phyloP scores from a whole-genome alignment of 1,284 basidiomycete species.

The Microbotryum scabiosae region DNA sequence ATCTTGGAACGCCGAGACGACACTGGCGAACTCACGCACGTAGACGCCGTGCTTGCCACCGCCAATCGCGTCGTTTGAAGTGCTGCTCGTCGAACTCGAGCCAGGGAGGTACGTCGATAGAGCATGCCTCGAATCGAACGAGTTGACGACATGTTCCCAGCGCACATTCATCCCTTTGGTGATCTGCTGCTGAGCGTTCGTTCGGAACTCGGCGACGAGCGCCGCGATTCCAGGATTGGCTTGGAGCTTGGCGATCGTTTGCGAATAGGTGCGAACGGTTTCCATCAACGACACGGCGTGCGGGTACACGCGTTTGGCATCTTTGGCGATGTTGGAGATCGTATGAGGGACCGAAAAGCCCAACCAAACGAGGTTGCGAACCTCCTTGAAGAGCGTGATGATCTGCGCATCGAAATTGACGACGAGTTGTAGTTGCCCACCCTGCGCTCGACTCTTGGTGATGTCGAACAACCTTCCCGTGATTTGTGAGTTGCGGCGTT shows the following conservation, averaged over 20 bases:
- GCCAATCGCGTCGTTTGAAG: constrained; percentile 38
- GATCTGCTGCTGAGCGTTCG: constrained; percentile 84
- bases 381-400: constrained; percentile 97
- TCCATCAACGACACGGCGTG: constrained; percentile 98
- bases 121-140: constrained; percentile 59
- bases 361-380: constrained; percentile 89
- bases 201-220: constrained; percentile 84
- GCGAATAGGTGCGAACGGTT: constrained; percentile 90
- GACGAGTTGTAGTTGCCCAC: constrained; percentile 65
- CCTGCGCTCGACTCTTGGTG: constrained; percentile 54
- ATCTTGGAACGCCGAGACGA: constrained; percentile 75
- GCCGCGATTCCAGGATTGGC: constrained; percentile 82
- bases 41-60: constrained; percentile 86
- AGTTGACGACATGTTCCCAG: constrained; percentile 94
- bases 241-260: constrained; percentile 83
- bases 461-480: constrained; percentile 96
- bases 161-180: constrained; percentile 81
- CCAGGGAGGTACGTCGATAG: constrained; percentile 33
- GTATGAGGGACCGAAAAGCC: constrained; percentile 91
- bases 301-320: constrained; percentile 94
- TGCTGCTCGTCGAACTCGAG: constrained; percentile 38
- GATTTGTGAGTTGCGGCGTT: constrained; percentile 80
- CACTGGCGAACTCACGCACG: constrained; percentile 87
- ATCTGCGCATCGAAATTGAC: constrained; percentile 98
- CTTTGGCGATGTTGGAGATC: constrained; percentile 92